Evolutionary conservation across 2,329 filamentous ascomycete genomes (phyloP).

Genomic region (Endothia cerciana): DNA sequence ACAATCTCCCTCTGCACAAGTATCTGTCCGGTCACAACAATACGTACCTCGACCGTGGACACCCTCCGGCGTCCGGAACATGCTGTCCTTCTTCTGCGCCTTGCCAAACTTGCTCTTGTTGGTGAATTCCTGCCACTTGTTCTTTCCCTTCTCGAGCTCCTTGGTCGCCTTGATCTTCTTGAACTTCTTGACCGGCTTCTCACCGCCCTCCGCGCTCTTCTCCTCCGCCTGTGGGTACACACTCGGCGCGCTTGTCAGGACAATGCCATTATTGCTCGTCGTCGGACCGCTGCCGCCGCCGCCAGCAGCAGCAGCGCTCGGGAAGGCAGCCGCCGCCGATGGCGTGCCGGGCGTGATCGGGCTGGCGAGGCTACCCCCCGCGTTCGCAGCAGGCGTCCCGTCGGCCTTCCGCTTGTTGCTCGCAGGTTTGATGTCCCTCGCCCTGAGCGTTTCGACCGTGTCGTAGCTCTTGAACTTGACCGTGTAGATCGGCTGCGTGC

Average conservation of each 20-base stretch:
- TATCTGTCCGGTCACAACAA: background rate
- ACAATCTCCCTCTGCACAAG: background rate
- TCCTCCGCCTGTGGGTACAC: constrained; percentile 63
- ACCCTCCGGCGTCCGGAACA: constrained; percentile 92
- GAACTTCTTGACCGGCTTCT: constrained; percentile 77
- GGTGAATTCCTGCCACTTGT: constrained; percentile 93
- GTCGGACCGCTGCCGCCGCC: constrained; percentile 34
- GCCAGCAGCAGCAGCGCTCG: constrained; percentile 54
- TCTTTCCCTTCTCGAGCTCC: constrained; percentile 87
- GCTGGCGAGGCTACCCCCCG: constrained; percentile 29
- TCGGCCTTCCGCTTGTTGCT: constrained; percentile 87
- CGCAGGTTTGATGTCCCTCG: constrained; percentile 82
- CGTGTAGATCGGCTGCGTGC: constrained; percentile 87
- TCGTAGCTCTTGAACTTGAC: constrained; percentile 95
- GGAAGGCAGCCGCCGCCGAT: constrained; percentile 44
- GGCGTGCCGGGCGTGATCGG: constrained; percentile 21
- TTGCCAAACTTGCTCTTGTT: constrained; percentile 74
- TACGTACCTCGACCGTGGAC: constrained; percentile 80
- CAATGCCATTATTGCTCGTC: constrained; percentile 48
- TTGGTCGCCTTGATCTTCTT: constrained; percentile 93
- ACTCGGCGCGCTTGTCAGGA: constrained; percentile 60
- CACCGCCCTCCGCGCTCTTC: constrained; percentile 66
- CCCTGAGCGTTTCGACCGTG: constrained; percentile 78
- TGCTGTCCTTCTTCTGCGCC: constrained; percentile 82
- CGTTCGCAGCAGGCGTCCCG: constrained; percentile 48